Base-by-base conservation (phyloP, 495 filamentous ascomycete genomes). In the Neurospora tetrasperma region DNA sequence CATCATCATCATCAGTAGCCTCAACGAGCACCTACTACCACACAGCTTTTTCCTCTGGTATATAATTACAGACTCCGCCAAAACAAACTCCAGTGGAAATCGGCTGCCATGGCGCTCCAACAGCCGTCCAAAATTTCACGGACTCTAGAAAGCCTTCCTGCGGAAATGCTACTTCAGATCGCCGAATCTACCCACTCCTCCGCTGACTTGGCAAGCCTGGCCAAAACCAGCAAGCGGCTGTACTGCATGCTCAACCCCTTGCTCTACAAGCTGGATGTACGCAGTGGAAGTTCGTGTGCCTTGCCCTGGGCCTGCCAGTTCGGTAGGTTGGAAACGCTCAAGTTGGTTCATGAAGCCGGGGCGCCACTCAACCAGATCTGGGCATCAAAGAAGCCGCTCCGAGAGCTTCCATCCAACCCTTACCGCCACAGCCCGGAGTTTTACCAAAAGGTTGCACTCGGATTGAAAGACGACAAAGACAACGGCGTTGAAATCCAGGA, bases 231-330 rank as follows among this genome's bases (percentile, higher is more conserved):
- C 73, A 59, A 8, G 23, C 18, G 42, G 7, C 35, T 72, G 18
- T 9, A 74, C 66, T 12, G 10, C 6, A 14, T 72, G 35, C 38
- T 74, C n/a, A 74, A 74, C 73, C 31, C 31, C 16, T 16, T 41
- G 46, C 73, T 74, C 23, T 74, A 74, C 66, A 46, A 42, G 12
- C 73, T 71, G 27, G 59, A 74, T 31, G 73, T 42, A n/a, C 23
- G 16, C 16, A 72, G 70, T 39, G 59, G 70, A n/a, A 27, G 38
- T 9, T 59, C 73, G 1, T 20, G 38, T 27, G 41, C 73, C 41
- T 46, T 66, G 16, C 72, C 70, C 42, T 74, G 73, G 73, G 73
- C 41, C 62, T 71, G 70, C 31, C 70, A 74, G 70, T 0, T 11
- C 4, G 70, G 62, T 9, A 18, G 39, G 10, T 16, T 74, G 41